These are phyloP conservation scores for Nemania bipapillata DNA, from an alignment of 2,329 filamentous ascomycete species.

Conservation along the genomic window DNA sequence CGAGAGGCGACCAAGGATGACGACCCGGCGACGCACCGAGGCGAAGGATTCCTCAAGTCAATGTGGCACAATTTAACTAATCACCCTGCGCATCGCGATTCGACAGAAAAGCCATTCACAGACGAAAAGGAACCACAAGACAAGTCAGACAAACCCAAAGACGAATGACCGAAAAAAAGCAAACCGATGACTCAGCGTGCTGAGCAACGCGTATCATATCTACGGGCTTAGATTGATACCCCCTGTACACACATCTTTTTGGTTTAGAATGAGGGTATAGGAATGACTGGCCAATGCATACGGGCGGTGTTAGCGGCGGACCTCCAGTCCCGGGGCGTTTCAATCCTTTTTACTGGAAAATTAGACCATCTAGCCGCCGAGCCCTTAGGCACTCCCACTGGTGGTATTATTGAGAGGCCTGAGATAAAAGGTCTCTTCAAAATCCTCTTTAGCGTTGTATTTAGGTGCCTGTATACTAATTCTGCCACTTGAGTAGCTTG, in stretches of 20 bases:
- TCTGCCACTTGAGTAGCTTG: slow-evolving; percentile 27
- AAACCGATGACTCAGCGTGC: slow-evolving; percentile 43
- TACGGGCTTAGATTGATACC: slow-evolving; percentile 28
- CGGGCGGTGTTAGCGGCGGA: slow-evolving; percentile 44
- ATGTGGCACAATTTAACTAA: slow-evolving; percentile 94
- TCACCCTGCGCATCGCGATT: slow-evolving; percentile 66
- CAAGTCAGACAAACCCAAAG: slow-evolving; percentile 36
- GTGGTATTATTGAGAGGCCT: slow-evolving; percentile 22
- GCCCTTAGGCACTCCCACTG: slow-evolving; percentile 13
- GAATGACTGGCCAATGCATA: slow-evolving; percentile 42
- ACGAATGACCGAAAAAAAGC: slow-evolving; percentile 39
- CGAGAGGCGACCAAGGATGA: slow-evolving; percentile 51
- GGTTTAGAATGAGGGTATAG: slow-evolving; percentile 40
- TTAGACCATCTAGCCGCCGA: slow-evolving; percentile 18
- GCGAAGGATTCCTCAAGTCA: slow-evolving; percentile 90
- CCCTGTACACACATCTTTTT: slow-evolving; percentile 27
- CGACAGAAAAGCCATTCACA: slow-evolving; percentile 45
- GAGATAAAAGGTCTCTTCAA: slow-evolving; percentile 23
- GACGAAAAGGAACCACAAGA: slow-evolving; percentile 29
- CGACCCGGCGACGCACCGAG: slow-evolving; percentile 67
- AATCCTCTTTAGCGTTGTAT: slow-evolving; percentile 21
- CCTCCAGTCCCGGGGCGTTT: slow-evolving; percentile 38
- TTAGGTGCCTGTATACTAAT: slow-evolving; percentile 42
- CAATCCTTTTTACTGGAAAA: slow-evolving; percentile 16
- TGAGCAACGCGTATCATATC: slow-evolving; percentile 50